Conservation (phyloP, 2,329 filamentous ascomycete genomes). For the Metarhizium sp. region DNA sequence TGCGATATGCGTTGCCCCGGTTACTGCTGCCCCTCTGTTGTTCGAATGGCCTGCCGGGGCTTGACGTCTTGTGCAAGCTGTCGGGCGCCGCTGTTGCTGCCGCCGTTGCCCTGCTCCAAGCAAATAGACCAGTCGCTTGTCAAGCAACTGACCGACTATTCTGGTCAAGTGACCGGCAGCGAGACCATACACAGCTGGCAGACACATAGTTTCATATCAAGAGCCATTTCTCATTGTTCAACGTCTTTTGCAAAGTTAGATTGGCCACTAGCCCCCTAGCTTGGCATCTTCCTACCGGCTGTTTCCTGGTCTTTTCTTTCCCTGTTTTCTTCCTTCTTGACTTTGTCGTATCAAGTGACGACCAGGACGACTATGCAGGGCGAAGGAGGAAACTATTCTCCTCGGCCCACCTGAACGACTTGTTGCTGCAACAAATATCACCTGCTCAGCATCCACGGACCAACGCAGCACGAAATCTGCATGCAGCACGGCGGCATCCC, state of each 20-base stretch:
- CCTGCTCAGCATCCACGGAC: not conserved
- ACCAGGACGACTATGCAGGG: no score
- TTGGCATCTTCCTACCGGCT: not conserved
- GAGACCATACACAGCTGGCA: not conserved
- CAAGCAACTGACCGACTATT: not conserved
- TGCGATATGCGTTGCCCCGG: conserved; percentile 6
- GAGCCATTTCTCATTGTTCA: not conserved
- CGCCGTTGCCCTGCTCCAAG: conserved; percentile 2
- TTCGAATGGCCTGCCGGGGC: not conserved
- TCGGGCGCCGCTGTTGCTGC: not conserved
- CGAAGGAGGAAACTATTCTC: not conserved
- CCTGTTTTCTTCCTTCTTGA: not conserved
- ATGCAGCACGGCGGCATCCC: not conserved
- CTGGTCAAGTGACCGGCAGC: not conserved
- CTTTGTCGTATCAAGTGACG: no score
- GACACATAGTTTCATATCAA: not conserved
- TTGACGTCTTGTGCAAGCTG: not conserved
- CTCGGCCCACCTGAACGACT: not conserved
- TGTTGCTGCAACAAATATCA: not conserved
- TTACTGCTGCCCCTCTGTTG: conserved; percentile 14
- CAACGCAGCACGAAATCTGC: not conserved
- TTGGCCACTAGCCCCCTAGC: not conserved
- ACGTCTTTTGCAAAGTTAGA: not conserved
- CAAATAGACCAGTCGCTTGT: not conserved
- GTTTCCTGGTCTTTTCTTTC: not conserved